These are phyloP conservation scores for Rhizopogon parksii DNA, from an alignment of 1,284 basidiomycete genomes.

Conservation along the genomic window DNA sequence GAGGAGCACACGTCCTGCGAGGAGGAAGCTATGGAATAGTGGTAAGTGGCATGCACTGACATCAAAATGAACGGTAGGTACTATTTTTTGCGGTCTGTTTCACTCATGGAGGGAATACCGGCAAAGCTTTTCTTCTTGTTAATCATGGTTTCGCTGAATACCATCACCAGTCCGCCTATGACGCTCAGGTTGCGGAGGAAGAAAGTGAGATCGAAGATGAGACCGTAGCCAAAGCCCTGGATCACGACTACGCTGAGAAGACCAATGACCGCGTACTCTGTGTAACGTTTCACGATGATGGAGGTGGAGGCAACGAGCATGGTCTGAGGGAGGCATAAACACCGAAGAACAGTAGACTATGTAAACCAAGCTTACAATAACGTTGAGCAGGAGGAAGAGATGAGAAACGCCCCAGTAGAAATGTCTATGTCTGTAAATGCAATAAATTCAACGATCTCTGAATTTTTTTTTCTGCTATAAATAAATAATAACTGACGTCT, in stretches of 20 bases:
- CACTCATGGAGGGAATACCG: constrained; percentile 84
- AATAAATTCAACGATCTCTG: neutral
- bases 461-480: neutral
- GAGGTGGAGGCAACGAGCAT: constrained; percentile 88
- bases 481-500: constrained; percentile 59
- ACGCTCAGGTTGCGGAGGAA: constrained; percentile 96
- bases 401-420: constrained; percentile 96
- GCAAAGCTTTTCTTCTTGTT: constrained; percentile 87
- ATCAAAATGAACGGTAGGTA: constrained; percentile 33
- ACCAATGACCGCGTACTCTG: constrained; percentile 85
- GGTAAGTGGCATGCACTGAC: neutral
- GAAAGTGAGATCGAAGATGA: constrained; percentile 98
- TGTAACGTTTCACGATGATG: constrained; percentile 83
- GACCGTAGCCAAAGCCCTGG: constrained; percentile 92
- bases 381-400: constrained; percentile 86
- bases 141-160: constrained; percentile 92
- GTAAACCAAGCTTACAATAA: constrained; percentile 63
- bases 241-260: constrained; percentile 89
- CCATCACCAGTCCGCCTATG: constrained; percentile 93
- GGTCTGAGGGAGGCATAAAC: constrained; percentile 44
- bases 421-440: constrained; percentile 67
- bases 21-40: constrained; percentile 68
- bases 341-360: neutral
- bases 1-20: constrained; percentile 93
- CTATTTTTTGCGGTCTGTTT: constrained; percentile 99